Percentiles rank a stretch among this genome's conserved stretches.
Evolutionary conservation across 2,329 filamentous ascomycete species (phyloP).

Genomic region (Alternaria sp.): DNA sequence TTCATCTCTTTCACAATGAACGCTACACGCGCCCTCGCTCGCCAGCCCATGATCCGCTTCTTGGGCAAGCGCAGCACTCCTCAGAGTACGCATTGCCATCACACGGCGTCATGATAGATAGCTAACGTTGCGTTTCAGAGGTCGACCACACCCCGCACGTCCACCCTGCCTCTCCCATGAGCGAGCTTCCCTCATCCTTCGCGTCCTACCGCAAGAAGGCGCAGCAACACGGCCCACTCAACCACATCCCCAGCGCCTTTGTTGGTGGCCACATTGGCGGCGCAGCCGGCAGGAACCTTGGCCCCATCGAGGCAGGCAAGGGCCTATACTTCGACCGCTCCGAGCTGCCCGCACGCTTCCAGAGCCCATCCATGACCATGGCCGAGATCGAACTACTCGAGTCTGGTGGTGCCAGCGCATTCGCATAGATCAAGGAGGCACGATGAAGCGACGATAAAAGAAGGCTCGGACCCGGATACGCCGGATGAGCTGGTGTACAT

Average conservation of each 20-base stretch:
- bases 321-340: conserved; percentile 88
- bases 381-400: conserved; percentile 96
- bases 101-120: neutral
- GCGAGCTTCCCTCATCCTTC: conserved; percentile 72
- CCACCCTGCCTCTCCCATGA: conserved; percentile 73
- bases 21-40: conserved; percentile 54
- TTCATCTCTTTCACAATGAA: conserved; percentile 47
- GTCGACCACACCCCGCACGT: conserved; percentile 75
- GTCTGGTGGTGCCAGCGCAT: conserved; percentile 81
- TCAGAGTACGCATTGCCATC: conserved; percentile 45
- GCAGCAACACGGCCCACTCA: conserved; percentile 77
- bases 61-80: conserved; percentile 57
- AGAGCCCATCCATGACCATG: conserved; percentile 72
- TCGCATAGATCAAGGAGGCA: conserved; percentile 49
- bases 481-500: conserved; percentile 28
- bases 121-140: conserved; percentile 55
- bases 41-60: conserved; percentile 60
- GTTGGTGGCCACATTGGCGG: conserved; percentile 60
- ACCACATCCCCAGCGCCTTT: conserved; percentile 38
- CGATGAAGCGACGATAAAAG: conserved; percentile 15
- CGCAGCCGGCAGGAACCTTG: conserved; percentile 71
- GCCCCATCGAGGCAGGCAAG: conserved; percentile 70
- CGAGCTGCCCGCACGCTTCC: conserved; percentile 86
- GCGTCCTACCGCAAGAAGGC: conserved; percentile 78
- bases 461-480: conserved; percentile 20